A percentile compares a stretch with the other conserved stretches of the same genome.
phyloP scores from a whole-genome alignment of 306 rosid genomes.

The Crataegus laevigata region DNA sequence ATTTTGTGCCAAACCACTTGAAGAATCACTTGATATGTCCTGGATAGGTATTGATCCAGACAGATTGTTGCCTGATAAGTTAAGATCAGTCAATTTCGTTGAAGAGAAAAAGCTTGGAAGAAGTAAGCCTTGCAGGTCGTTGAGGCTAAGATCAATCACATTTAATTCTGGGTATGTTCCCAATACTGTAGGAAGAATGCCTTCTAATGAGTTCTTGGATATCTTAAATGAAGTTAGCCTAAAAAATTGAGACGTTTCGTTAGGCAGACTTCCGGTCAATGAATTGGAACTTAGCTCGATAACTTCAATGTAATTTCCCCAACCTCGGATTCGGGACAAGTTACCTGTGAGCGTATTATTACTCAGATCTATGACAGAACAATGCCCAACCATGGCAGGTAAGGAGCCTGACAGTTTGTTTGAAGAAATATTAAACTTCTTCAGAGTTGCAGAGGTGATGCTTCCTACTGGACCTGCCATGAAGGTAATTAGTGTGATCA shows the following conservation, averaged over 20 bases:
- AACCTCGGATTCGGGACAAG: constrained; percentile 51
- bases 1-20: constrained; percentile 26
- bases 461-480: constrained; percentile 63
- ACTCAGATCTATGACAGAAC: constrained; percentile 60
- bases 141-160: constrained; percentile 62
- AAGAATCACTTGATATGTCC: constrained; percentile 15
- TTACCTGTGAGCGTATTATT: constrained; percentile 57
- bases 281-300: constrained; percentile 59
- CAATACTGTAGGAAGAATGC: constrained; percentile 51
- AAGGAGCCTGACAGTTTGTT: constrained; percentile 65
- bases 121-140: constrained; percentile 54
- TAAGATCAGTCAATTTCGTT: constrained; percentile 47
- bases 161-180: constrained; percentile 59
- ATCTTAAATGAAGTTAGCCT: constrained; percentile 49
- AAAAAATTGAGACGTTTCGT: constrained; percentile 48
- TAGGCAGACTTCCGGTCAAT: constrained; percentile 47
- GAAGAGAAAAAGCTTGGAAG: constrained; percentile 49
- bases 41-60: constrained; percentile 48
- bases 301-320: constrained; percentile 76
- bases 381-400: constrained; percentile 56
- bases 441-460: constrained; percentile 62
- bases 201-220: constrained; percentile 62
- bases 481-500: constrained; percentile 3
- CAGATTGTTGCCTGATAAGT: constrained; percentile 56
- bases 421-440: constrained; percentile 68